Evolutionary conservation across 2,329 filamentous ascomycete species (phyloP).

Genomic region (Dothideomycetes sp.): DNA sequence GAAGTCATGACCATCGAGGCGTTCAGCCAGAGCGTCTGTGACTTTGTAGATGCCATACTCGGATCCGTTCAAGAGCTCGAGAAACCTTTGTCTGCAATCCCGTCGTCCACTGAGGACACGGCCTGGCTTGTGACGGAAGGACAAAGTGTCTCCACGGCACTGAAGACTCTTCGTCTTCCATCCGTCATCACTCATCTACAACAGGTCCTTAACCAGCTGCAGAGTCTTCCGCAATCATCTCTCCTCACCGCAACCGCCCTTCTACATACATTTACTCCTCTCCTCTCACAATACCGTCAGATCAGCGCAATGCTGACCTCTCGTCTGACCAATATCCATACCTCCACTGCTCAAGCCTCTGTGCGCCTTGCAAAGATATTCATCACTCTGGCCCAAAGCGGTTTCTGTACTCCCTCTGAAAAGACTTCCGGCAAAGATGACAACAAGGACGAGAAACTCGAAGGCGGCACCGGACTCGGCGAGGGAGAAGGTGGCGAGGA

Average conservation of each 20-base stretch:
- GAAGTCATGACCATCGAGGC: slow-evolving; percentile 17
- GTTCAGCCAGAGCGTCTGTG: slow-evolving; percentile 50
- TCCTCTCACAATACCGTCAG: slow-evolving; percentile 61
- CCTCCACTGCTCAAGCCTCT: slow-evolving; percentile 60
- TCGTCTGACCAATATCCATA: slow-evolving; percentile 54
- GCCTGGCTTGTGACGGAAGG: slow-evolving; percentile 50
- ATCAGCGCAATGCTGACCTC: slow-evolving; percentile 49
- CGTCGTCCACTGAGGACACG: slow-evolving; percentile 48
- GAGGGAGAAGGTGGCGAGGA: slow-evolving; percentile 93
- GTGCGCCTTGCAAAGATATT: slow-evolving; percentile 69
- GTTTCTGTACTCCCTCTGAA: slow-evolving; percentile 85
- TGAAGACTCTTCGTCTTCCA: slow-evolving; percentile 48
- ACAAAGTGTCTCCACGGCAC: slow-evolving; percentile 34
- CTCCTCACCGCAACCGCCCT: slow-evolving; percentile 43
- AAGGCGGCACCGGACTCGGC: slow-evolving; percentile 84
- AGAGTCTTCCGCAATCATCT: slow-evolving; percentile 26
- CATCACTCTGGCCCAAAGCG: slow-evolving; percentile 65
- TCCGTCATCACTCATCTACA: slow-evolving; percentile 41
- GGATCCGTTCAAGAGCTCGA: slow-evolving; percentile 67
- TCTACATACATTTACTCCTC: slow-evolving; percentile 53
- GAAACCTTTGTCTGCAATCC: slow-evolving; percentile 43
- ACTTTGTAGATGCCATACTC: slow-evolving; percentile 62
- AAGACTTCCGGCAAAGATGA: slow-evolving; percentile 38
- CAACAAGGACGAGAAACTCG: slow-evolving; percentile 55
- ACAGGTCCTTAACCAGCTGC: slow-evolving; percentile 34